Conservation (phyloP, 2,329 filamentous ascomycete species). For the Neoscytalidium dimidiatum region DNA sequence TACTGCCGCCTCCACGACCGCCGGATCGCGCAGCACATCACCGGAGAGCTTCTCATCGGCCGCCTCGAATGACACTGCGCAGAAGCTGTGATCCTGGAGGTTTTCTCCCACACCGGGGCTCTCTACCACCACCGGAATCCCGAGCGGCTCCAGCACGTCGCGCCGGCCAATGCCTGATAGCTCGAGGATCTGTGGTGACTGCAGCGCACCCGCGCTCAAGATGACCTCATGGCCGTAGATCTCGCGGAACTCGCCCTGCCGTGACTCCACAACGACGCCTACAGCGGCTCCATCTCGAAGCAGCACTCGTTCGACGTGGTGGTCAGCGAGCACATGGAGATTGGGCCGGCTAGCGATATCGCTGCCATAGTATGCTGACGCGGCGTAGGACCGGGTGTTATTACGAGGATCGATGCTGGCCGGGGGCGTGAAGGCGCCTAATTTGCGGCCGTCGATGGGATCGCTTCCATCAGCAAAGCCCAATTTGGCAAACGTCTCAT, state of each 20-base stretch:
- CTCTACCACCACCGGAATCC: conserved; percentile 22
- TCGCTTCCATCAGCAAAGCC: conserved; percentile 19
- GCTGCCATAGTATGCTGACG: conserved; percentile 22
- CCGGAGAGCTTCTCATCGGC: conserved; percentile 25
- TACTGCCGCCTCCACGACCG: conserved; percentile 23
- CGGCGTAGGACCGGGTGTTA: conserved; percentile 20
- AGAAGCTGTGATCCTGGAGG: conserved; percentile 35
- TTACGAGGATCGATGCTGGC: conserved; percentile 16
- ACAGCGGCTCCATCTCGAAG: conserved; percentile 15
- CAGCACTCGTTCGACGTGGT: conserved; percentile 20
- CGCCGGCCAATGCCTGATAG: conserved; percentile 22
- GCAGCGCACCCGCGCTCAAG: conserved; percentile 29
- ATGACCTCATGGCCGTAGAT: conserved; percentile 29
- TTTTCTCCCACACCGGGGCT: conserved; percentile 34
- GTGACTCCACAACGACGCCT: neutral
- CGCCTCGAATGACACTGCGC: neutral
- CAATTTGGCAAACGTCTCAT: conserved; percentile 23
- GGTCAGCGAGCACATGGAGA: conserved; percentile 6
- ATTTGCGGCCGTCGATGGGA: conserved; percentile 22
- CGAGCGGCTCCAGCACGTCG: conserved; percentile 22
- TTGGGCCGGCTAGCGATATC: conserved; percentile 16
- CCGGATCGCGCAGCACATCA: conserved; percentile 28
- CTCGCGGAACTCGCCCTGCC: conserved; percentile 19
- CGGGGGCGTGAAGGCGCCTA: conserved; percentile 20
- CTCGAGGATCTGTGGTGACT: conserved; percentile 25